phyloP scores from a whole-genome alignment of 805 yeast species.

The Hanseniaspora lindneri region DNA sequence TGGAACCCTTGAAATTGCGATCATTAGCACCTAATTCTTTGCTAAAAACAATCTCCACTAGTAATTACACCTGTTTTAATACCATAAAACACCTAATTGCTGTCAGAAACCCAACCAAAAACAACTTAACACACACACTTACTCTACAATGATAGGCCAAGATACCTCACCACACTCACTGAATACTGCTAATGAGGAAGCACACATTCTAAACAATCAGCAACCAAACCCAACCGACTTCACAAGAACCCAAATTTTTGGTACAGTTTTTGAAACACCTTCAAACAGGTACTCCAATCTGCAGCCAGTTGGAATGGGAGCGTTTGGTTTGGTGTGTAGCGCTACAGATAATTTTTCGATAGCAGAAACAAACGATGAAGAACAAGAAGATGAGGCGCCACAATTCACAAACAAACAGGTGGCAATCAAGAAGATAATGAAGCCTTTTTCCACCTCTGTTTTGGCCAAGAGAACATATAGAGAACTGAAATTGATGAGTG shows the following conservation, averaged over 20 bases:
- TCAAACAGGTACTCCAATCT: constrained; percentile 68
- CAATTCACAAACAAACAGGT: constrained; percentile 74
- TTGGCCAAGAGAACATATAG: constrained; percentile 93
- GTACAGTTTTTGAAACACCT: constrained; percentile 89
- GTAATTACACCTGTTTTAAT: too few species aligned
- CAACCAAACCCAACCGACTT: constrained; percentile 31
- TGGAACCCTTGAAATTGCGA: too few species aligned
- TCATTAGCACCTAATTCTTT: too few species aligned
- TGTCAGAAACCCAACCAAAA: too few species aligned
- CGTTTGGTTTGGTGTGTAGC: constrained; percentile 94
- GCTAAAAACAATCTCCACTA: too few species aligned
- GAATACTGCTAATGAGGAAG: too few species aligned
- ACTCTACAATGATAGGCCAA: too few species aligned
- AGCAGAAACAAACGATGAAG: constrained; percentile 5
- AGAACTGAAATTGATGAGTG: constrained; percentile 85
- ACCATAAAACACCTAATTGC: too few species aligned
- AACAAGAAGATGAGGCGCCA: not conserved
- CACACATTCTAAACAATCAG: too few species aligned
- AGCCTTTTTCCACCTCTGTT: constrained; percentile 89
- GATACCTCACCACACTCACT: too few species aligned
- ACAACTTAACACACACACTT: too few species aligned
- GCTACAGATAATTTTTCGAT: constrained; percentile 58
- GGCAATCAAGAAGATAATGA: constrained; percentile 95
- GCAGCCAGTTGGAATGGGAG: constrained; percentile 99
- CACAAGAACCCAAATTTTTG: constrained; percentile 77